These are phyloP conservation scores for Chrysopogon serrulatus DNA, from an alignment of 176 grass and related monocot genomes.

Conservation along the genomic window DNA sequence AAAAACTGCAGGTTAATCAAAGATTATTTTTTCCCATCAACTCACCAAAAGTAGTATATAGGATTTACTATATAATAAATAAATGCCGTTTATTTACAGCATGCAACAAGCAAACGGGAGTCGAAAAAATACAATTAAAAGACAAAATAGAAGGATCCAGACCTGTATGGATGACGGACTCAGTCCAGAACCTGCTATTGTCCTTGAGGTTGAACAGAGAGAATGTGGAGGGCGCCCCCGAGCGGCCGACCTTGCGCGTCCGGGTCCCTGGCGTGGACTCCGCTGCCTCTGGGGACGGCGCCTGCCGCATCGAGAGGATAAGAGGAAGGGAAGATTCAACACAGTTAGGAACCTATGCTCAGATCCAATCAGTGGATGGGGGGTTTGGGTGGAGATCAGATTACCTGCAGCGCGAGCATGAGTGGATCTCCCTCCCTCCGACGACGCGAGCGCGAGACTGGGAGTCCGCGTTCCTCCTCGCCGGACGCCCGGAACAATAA, in stretches of 20 bases:
- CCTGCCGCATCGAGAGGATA: too few species aligned
- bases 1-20: too few species aligned
- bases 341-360: background rate
- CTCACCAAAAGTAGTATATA: too few species aligned
- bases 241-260: slow-evolving; percentile 44
- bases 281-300: slow-evolving; percentile 8
- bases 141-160: background rate
- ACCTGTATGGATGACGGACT: slow-evolving; percentile 81
- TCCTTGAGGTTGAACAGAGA: slow-evolving; percentile 86
- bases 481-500: too few species aligned
- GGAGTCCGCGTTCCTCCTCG: too few species aligned
- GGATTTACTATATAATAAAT: too few species aligned
- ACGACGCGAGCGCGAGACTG: too few species aligned
- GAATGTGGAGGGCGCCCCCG: slow-evolving; percentile 46
- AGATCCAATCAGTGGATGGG: slow-evolving; percentile 17
- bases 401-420: slow-evolving; percentile 11
- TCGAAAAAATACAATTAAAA: background rate
- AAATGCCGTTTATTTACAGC: too few species aligned
- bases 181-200: slow-evolving; percentile 88
- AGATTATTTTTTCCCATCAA: too few species aligned
- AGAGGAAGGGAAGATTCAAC: background rate
- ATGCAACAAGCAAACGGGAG: too few species aligned
- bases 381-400: background rate
- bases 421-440: too few species aligned
- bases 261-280: slow-evolving; percentile 48